These are phyloP conservation scores for Crithidia sp. DNA, from an alignment of 208 protist species.

Conservation along the genomic window DNA sequence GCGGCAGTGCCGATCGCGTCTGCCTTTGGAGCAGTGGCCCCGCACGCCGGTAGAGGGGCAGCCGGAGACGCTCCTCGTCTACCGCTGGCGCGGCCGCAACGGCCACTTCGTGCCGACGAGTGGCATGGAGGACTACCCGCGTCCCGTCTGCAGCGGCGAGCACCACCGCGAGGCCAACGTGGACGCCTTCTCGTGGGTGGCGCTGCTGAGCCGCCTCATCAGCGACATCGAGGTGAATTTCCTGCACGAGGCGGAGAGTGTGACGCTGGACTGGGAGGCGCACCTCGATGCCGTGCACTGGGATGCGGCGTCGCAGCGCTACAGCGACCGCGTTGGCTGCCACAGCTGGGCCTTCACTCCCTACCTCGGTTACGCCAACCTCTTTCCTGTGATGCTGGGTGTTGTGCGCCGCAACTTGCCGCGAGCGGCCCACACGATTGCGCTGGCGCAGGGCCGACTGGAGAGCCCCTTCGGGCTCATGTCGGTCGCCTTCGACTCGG, in stretches of 20 bases:
- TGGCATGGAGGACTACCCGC: constrained; percentile 87
- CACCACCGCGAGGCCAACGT: constrained; percentile 74
- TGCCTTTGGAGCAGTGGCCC: constrained; percentile 64
- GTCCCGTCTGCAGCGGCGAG: constrained; percentile 56
- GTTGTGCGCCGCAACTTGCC: constrained; percentile 47
- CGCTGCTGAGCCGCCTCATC: constrained; percentile 69
- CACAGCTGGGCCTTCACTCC: constrained; percentile 53
- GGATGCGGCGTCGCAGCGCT: constrained; percentile 58
- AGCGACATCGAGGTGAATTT: constrained; percentile 56
- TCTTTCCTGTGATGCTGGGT: constrained; percentile 76
- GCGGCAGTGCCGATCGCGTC: constrained; percentile 38
- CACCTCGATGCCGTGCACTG: constrained; percentile 80
- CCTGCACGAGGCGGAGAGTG: constrained; percentile 55
- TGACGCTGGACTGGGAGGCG: constrained; percentile 68
- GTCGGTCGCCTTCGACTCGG: constrained; percentile 73
- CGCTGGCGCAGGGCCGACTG: constrained; percentile 55
- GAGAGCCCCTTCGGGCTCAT: constrained; percentile 69
- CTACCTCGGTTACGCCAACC: constrained; percentile 79
- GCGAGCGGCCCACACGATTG: constrained; percentile 46
- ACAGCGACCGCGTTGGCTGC: constrained; percentile 76
- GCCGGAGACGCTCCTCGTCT: constrained; percentile 55
- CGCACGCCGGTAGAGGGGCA: constrained; percentile 28
- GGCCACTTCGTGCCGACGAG: constrained; percentile 57
- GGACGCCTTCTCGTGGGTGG: constrained; percentile 84
- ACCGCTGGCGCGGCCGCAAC: constrained; percentile 84